Evolutionary conservation across 2,329 filamentous ascomycete genomes (phyloP).

Genomic region (Ilyonectria destructans): DNA sequence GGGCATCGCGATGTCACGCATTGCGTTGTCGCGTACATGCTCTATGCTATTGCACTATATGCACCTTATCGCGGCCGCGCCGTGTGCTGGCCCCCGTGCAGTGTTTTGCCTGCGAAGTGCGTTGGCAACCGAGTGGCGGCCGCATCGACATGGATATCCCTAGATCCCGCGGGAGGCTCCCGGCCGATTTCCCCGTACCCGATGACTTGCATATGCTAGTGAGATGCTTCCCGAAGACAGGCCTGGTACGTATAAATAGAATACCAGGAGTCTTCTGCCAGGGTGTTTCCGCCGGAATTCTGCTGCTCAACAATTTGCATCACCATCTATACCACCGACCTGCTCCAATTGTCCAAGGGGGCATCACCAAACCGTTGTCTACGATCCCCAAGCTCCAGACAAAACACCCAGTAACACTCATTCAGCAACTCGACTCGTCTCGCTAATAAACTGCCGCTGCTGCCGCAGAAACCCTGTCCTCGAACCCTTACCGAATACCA

Average conservation of each 20-base stretch:
- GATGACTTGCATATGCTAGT: conserved; percentile 27
- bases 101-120: conserved; percentile 9
- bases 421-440: not conserved
- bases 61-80: not conserved
- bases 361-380: not conserved
- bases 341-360: not conserved
- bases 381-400: not conserved
- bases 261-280: not conserved
- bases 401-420: not conserved
- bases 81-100: conserved; percentile 20
- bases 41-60: not conserved
- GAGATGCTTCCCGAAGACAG: conserved; percentile 17
- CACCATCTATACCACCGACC: conserved; percentile 10
- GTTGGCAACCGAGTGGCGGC: conserved; percentile 23
- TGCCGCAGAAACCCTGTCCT: not conserved
- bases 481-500: not conserved
- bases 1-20: conserved; percentile 22
- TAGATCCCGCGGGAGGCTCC: conserved; percentile 18
- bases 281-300: not conserved
- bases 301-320: conserved; percentile 4
- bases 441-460: not conserved
- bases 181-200: conserved; percentile 29
- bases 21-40: conserved; percentile 1
- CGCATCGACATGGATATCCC: conserved; percentile 25
- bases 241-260: conserved; percentile 25